A percentile compares a stretch with the other conserved stretches of the same genome.
These are phyloP conservation scores for Sherardia arvensis DNA, from an alignment of 257 asterid species.

Conservation along the genomic window DNA sequence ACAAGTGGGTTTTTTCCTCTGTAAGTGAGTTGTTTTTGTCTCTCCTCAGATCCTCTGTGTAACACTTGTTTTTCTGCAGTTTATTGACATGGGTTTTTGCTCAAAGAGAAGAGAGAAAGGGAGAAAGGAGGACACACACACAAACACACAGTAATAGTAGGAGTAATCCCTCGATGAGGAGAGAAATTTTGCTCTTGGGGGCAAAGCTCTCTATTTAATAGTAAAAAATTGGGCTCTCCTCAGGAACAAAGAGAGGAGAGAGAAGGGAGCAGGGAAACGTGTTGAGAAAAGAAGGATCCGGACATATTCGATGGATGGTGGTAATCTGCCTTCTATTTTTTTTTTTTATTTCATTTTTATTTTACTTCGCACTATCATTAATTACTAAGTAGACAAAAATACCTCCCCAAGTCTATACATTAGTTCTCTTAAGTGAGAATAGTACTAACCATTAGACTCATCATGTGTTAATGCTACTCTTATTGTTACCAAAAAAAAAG, in stretches of 20 bases:
- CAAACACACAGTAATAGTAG: conserved; percentile 17
- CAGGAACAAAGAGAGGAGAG: neutral
- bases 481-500: too few species aligned
- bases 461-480: too few species aligned
- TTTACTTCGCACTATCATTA: neutral
- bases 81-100: conserved; percentile 23
- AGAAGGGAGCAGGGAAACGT: conserved; percentile 13
- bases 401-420: neutral
- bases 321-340: conserved; percentile 7
- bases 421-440: too few species aligned
- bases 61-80: conserved; percentile 15
- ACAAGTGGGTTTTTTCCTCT: conserved; percentile 10
- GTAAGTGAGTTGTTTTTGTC: conserved; percentile 12
- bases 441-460: too few species aligned
- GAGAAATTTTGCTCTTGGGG: conserved; percentile 2
- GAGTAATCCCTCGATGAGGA: conserved; percentile 32
- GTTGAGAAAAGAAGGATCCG: conserved; percentile 14
- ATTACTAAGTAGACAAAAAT: neutral
- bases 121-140: conserved; percentile 3
- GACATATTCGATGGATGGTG: conserved; percentile 13
- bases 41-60: conserved; percentile 25
- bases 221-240: neutral
- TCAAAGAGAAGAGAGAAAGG: neutral
- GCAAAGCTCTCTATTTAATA: conserved; percentile 25
- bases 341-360: neutral